These are phyloP conservation scores for Blastocystis sp. DNA, from an alignment of 352 stramenopile genomes.

Conservation along the genomic window DNA sequence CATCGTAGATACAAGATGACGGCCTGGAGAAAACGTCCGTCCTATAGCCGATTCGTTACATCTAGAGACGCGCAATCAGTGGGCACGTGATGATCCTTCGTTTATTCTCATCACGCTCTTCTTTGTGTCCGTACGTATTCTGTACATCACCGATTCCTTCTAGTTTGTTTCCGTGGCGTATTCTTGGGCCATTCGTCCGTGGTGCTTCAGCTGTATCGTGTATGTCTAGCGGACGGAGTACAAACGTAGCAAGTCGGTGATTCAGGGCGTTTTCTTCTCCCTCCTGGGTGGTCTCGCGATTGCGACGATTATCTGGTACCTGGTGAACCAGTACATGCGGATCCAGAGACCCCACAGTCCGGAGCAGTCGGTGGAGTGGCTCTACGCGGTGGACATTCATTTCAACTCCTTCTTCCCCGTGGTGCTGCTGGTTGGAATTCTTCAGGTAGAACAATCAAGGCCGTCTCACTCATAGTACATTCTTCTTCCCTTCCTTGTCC, in stretches of 20 bases:
- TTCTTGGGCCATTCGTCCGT: constrained; percentile 67
- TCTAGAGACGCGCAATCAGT: constrained; percentile 91
- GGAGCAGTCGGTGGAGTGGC: constrained; percentile 90
- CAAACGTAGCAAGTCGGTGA: constrained; percentile 9
- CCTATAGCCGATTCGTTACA: background rate
- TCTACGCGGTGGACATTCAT: constrained; percentile 98
- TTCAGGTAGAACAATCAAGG: constrained; percentile 64
- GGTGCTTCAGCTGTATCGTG: constrained; percentile 59
- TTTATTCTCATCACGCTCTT: constrained; percentile 85
- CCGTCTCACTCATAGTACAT: constrained; percentile 76
- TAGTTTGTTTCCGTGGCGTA: constrained; percentile 68
- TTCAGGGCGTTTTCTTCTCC: constrained; percentile 58
- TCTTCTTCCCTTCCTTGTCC: constrained; percentile 80
- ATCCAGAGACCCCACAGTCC: constrained; percentile 69
- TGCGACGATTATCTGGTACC: constrained; percentile 67
- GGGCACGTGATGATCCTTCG: constrained; percentile 86
- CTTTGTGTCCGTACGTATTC: constrained; percentile 68
- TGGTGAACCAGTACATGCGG: constrained; percentile 64
- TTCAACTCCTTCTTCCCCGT: constrained; percentile 95
- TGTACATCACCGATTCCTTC: background rate
- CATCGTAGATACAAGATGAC: constrained; percentile 51
- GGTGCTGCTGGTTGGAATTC: constrained; percentile 85
- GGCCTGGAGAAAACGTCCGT: constrained; percentile 38
- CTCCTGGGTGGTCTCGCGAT: constrained; percentile 57
- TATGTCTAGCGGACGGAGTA: constrained; percentile 8